Base-by-base conservation (phyloP, 2,329 filamentous ascomycete species). In the Penicillium vulpinum region DNA sequence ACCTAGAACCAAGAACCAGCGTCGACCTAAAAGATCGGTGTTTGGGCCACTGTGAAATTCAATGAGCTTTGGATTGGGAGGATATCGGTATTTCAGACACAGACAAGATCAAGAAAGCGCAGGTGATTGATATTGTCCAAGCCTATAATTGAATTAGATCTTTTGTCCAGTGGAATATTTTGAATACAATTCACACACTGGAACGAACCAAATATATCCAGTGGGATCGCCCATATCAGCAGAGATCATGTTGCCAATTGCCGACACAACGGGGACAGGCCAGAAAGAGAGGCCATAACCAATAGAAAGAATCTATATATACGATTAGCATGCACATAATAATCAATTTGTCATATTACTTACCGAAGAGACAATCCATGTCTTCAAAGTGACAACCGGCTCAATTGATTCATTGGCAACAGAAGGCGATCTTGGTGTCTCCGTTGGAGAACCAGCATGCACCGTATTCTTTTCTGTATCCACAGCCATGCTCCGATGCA, bases 1-100 rank as follows among this genome's bases (percentile, higher is more conserved):
- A 18, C 78, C 78, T 24, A 71, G 64, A 2, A 78, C 70, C 40
- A 80, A 66, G 61, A 80, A 80, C 76, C 76, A 80, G 31, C 78
- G 70, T 54, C 80, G 74, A 15, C 80, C 78, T 21, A 81, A 73
- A 13, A 81, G 67, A 64, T 82, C 79, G 11, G 76, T 79, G 64
- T 81, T 81, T 6, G 78, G 68, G 35, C 73, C 73, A 51, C 70
- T 63, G 51, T 18, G 26, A 28, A 18, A 15, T 53, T 18, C 22
- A 7, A 33, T 54, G 5, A 54, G 51, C 3, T 31, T 51, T 40
- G 22, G n/a, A 43, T 33, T 35, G 13, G 18, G 15, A 35, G 15
- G n/a, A 35, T 15, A 21, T n/a, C 5, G 26, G 33, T 44, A 31
- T 44, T 43, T 26, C 26, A 39, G 49, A 44, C 24, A 44, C 62